Base-by-base conservation (phyloP, 2,329 filamentous ascomycete genomes). In the Truncatella angustata region DNA sequence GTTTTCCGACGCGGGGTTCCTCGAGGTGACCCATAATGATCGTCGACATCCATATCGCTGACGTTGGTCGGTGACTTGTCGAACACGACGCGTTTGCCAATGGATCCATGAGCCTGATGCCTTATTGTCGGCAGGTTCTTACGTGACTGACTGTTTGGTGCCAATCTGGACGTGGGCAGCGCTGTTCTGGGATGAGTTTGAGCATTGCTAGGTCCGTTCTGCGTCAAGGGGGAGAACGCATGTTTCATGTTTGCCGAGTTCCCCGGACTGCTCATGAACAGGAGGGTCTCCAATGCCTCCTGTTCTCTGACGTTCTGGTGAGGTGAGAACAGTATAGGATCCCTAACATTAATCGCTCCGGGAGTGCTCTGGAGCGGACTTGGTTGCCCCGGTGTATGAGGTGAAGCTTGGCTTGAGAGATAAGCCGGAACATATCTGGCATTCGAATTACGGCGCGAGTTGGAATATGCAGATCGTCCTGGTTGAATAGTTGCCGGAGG, bases 261-360 rank as follows among this genome's bases (percentile, higher is more conserved):
- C 14, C 86, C 86, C 0, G 88, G 88, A 56, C 86, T 90, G 62
- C 88, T 91, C 84, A 94, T 88, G 63, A 92, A 91, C 23, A 93
- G 74, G 21, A 94, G 71, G 1, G 88, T 87, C 64, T 92, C 89
- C 43, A 93, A 84, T 5, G 90, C 90, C 61, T 93, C 90, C 63
- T 91, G 88, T 64, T 94, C 90, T 48, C 88, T 81, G 7, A 81
- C 73, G 20, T 84, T 84, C 56, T 89, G 86, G 51, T 85, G 86
- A 1, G 86, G 85, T 26, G 87, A 88, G 55, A 85, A 84, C 4
- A 88, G 71, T 14, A 85, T 81, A 6, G 80, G 76, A 50, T 81
- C 78, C 12, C 66, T 66, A 53, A 55, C 64, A 62, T n/a, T 62
- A 54, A 56, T 63, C 56, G 66, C 72, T 23, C 60, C 66, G 10